Base-by-base conservation (phyloP, 257 asterid species). In the Ajuga chamaepitys region DNA sequence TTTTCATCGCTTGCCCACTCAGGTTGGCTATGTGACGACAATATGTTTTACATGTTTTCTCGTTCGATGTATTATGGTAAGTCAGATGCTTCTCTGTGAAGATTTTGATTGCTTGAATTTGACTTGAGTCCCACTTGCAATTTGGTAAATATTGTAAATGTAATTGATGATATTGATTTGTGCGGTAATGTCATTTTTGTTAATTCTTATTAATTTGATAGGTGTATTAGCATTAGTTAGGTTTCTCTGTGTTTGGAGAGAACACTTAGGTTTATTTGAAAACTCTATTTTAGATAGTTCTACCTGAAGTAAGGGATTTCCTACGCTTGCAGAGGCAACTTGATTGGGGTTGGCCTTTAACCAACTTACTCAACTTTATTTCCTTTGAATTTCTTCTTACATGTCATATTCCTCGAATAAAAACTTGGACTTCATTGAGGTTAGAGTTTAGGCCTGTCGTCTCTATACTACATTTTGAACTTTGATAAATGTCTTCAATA, bases 11-110 rank as follows among this genome's bases (percentile, higher is more conserved):
- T 61, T 74, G 35, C 58, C 58, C 32, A 13, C 76, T 42, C 91
- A 94, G 99, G 99, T 94, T 82, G 99, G 99, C 80, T 94, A 94
- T 64, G 99, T 94, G 53, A 94, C 99, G 5, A 85, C 97, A 7
- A 87, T 94, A 73, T 94, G 99, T 66, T 88, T 86, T 73, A 66
- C 95, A 54, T 88, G 99, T 73, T 94, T 94, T 74, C 95, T 94
- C 66, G 47, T 85, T 52, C 81, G 99, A 80, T 88, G 97, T 73
- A 76, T 94, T 65, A 88, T 94, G 99, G 99, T 90, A 78, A 85
- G 97, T 70, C 52, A 64, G 52, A 28, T 14, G 16, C 62, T 65
- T 58, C n/a, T 13, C 28, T 72, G 3, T 35, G 40, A 68, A 55
- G 53, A 40, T 62, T 69, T 64, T 64, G 58, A 66, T 64, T 47